phyloP scores from a whole-genome alignment of 768 basidiomycete genomes.

The Hygrocybe coccinea region DNA sequence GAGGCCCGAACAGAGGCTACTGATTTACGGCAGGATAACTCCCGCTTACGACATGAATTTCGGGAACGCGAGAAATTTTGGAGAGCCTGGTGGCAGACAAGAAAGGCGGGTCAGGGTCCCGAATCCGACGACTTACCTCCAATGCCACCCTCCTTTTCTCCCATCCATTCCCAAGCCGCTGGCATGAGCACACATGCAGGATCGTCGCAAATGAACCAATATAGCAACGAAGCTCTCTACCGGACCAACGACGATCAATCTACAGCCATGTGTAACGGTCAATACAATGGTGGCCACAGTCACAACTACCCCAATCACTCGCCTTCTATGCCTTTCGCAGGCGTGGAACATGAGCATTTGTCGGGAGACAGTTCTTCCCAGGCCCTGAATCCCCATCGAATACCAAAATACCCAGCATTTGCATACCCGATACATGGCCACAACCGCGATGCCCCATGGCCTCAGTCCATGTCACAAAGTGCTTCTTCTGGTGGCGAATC shows the following conservation, averaged over 20 bases:
- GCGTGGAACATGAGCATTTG: slow-evolving; percentile 22
- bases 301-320: slow-evolving; percentile 44
- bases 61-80: slow-evolving; percentile 73
- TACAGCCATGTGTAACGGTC: slow-evolving; percentile 31
- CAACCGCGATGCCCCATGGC: slow-evolving; percentile 40
- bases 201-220: slow-evolving; percentile 32
- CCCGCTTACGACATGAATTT: slow-evolving; percentile 56
- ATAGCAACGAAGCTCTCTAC: slow-evolving; percentile 42
- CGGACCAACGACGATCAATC: slow-evolving; percentile 45
- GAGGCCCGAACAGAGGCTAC: slow-evolving; percentile 56
- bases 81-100: slow-evolving; percentile 62
- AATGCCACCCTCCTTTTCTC: slow-evolving; percentile 41
- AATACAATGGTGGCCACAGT: slow-evolving; percentile 40
- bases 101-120: slow-evolving; percentile 50
- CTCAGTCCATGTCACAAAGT: slow-evolving; percentile 27
- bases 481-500: slow-evolving; percentile 40
- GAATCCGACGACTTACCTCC: slow-evolving; percentile 51
- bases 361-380: slow-evolving; percentile 28
- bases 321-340: slow-evolving; percentile 39
- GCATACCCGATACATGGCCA: slow-evolving; percentile 34
- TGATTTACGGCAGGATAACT: slow-evolving; percentile 64
- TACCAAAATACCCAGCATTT: slow-evolving; percentile 52
- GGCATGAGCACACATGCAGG: slow-evolving; percentile 32
- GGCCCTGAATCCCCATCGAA: slow-evolving; percentile 35
- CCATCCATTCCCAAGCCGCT: slow-evolving; percentile 30